Conservation (phyloP, 2,329 filamentous ascomycete genomes). For the Sarocladium kiliense region DNA sequence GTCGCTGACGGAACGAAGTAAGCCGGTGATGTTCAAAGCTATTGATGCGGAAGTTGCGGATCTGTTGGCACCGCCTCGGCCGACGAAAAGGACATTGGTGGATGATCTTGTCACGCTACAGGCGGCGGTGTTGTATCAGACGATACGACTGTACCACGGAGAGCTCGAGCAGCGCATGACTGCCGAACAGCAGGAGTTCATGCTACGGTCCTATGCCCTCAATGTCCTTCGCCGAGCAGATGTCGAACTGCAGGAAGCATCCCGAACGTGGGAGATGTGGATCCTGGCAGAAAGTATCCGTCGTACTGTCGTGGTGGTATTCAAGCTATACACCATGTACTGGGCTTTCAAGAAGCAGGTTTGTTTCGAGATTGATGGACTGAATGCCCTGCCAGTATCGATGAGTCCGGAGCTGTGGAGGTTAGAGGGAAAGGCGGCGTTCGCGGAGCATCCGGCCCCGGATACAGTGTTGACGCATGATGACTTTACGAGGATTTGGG, state of each 20-base stretch:
- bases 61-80: slow-evolving; percentile 3
- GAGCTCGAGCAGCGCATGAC: slow-evolving; percentile 16
- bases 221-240: slow-evolving; percentile 8
- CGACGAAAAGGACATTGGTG: slow-evolving; percentile 8
- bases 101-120: slow-evolving; percentile 18
- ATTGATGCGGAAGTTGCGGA: slow-evolving; percentile 18
- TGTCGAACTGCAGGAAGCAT: neutral
- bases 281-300: slow-evolving; percentile 13
- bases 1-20: slow-evolving; percentile 9
- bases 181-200: slow-evolving; percentile 15
- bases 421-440: neutral
- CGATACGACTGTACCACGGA: slow-evolving; percentile 19
- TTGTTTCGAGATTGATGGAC: slow-evolving; percentile 3
- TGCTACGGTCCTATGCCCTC: slow-evolving; percentile 10
- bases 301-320: slow-evolving; percentile 12
- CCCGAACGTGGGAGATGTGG: slow-evolving; percentile 11
- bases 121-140: slow-evolving; percentile 19
- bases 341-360: neutral
- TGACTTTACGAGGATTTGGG: neutral
- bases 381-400: neutral
- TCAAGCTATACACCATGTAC: slow-evolving; percentile 13
- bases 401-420: neutral
- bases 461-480: slow-evolving; percentile 3
- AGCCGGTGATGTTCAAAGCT: slow-evolving; percentile 9
- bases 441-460: neutral